Evolutionary conservation across 331 rosid genomes (phyloP).

Genomic region (Rosa hybrid): DNA sequence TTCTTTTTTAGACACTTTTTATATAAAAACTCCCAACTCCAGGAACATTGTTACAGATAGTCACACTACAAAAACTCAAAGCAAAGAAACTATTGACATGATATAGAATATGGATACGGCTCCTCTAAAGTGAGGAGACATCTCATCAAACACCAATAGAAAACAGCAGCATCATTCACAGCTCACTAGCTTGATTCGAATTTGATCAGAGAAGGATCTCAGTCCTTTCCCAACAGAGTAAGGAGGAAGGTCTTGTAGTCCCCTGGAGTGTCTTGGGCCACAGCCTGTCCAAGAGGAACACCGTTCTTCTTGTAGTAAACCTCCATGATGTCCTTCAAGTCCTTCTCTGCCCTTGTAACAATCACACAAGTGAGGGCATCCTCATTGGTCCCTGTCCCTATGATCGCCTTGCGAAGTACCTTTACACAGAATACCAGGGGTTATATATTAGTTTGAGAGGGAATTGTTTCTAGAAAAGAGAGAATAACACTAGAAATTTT

Average conservation of each 20-base stretch:
- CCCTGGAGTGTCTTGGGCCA: constrained; percentile 60
- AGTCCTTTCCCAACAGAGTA: constrained; percentile 52
- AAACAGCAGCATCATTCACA: background rate
- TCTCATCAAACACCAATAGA: constrained; percentile 15
- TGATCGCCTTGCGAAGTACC: constrained; percentile 67
- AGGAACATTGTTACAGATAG: background rate
- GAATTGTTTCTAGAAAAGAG: background rate
- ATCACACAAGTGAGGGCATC: constrained; percentile 78
- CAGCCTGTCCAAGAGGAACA: constrained; percentile 59
- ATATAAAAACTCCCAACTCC: background rate
- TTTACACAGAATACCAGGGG: background rate
- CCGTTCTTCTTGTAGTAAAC: constrained; percentile 76
- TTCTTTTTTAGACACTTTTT: background rate
- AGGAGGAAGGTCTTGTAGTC: constrained; percentile 75
- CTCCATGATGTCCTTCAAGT: constrained; percentile 61
- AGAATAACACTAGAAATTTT: background rate
- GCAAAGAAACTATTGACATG: background rate
- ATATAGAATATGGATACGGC: background rate
- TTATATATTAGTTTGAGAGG: background rate
- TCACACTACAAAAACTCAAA: background rate
- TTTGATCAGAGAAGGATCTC: background rate
- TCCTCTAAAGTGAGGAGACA: too few relatives aligned
- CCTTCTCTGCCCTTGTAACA: constrained; percentile 83
- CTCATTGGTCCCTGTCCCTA: constrained; percentile 50
- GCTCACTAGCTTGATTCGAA: background rate